phyloP scores from a whole-genome alignment of 495 filamentous ascomycete species.

The Hypoxylon lienhwacheense region DNA sequence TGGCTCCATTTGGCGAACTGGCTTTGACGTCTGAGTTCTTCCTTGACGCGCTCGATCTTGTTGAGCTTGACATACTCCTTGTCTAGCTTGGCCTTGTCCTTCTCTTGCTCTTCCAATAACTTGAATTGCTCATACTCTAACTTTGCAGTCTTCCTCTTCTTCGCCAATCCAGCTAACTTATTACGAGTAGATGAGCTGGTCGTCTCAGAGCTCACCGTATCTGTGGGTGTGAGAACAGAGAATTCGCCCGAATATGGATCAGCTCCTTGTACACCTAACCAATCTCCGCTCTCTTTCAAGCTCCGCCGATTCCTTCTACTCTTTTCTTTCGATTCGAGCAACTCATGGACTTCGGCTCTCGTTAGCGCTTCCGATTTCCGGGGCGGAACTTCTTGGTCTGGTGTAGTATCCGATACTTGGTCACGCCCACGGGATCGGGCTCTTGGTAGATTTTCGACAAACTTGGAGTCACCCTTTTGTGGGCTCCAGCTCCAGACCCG shows the following conservation, averaged over 20 bases:
- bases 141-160: constrained; percentile 33
- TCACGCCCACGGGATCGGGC: constrained; percentile 15
- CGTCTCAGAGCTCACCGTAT: constrained; percentile 32
- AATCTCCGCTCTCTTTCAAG: constrained; percentile 53
- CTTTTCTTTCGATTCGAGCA: constrained; percentile 44
- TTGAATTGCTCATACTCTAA: constrained; percentile 38
- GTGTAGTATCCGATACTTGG: constrained; percentile 25
- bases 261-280: constrained; percentile 56
- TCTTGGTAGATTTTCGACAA: constrained; percentile 15
- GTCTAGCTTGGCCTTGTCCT: constrained; percentile 34
- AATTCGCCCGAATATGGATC: constrained; percentile 56
- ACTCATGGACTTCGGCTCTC: constrained; percentile 24
- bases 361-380: constrained; percentile 13
- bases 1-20: constrained; percentile 44
- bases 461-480: constrained; percentile 23
- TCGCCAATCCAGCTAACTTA: constrained; percentile 36
- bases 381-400: constrained; percentile 24
- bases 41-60: constrained; percentile 40
- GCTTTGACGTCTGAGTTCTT: constrained; percentile 39
- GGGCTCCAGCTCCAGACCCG: constrained; percentile 28
- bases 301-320: constrained; percentile 42
- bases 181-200: constrained; percentile 22
- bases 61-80: constrained; percentile 39
- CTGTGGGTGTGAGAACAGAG: constrained; percentile 49
- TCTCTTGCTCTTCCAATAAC: constrained; percentile 35